Percentiles rank a stretch among this genome's conserved stretches.
Conservation (phyloP, 257 asterid species). For the Linderniella brevidens region DNA sequence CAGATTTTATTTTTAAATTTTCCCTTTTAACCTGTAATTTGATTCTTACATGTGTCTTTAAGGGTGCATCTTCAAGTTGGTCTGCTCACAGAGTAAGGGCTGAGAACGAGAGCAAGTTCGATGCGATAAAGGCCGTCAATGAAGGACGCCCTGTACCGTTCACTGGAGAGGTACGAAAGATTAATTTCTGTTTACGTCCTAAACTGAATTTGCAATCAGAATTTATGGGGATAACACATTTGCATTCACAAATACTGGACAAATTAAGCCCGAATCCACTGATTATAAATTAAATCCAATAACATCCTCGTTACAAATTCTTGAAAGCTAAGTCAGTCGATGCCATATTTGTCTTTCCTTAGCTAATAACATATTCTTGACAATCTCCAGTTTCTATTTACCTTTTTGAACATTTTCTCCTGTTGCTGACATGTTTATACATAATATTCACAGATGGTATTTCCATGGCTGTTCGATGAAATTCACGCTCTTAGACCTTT, state of each 20-base stretch:
- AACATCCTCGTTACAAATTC: too few species aligned
- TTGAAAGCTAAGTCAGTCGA: too few species aligned
- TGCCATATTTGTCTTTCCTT: too few species aligned
- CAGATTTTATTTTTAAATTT: neutral
- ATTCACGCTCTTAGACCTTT: slow-evolving; percentile 63
- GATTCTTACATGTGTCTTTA: slow-evolving; percentile 14
- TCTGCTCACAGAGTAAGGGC: slow-evolving; percentile 67
- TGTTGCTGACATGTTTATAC: too few species aligned
- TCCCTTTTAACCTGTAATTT: slow-evolving; percentile 3
- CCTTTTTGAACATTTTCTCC: too few species aligned
- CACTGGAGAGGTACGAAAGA: slow-evolving; percentile 71
- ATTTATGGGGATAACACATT: neutral
- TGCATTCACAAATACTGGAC: neutral
- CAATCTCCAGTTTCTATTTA: too few species aligned
- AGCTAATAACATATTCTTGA: too few species aligned
- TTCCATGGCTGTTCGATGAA: slow-evolving; percentile 94
- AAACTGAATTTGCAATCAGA: neutral
- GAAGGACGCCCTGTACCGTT: slow-evolving; percentile 63
- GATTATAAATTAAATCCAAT: too few species aligned
- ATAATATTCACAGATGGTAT: slow-evolving; percentile 42
- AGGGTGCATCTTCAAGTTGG: slow-evolving; percentile 89
- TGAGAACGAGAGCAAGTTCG: slow-evolving; percentile 43
- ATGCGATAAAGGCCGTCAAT: slow-evolving; percentile 60
- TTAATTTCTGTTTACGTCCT: neutral
- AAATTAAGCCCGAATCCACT: too few species aligned